phyloP scores from a whole-genome alignment of 1,284 basidiomycete genomes.

The Mycosarcoma maydis region DNA sequence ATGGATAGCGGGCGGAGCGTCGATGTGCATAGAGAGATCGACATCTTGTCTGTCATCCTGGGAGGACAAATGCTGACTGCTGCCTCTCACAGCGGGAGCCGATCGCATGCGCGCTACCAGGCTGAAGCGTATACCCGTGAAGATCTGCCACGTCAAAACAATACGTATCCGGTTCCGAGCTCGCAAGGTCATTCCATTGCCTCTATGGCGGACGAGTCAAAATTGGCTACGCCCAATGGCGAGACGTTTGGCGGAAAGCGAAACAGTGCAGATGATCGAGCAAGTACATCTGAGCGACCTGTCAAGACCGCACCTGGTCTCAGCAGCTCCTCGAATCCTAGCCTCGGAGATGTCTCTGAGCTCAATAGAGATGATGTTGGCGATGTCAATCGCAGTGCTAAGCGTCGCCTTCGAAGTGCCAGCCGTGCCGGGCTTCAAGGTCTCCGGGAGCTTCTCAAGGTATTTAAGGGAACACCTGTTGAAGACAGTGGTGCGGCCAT shows the following conservation, averaged over 20 bases:
- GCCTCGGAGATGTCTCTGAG: slow-evolving; percentile 2
- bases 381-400: slow-evolving; percentile 42
- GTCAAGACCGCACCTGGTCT: slow-evolving; percentile 23
- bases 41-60: slow-evolving; percentile 54
- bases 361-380: slow-evolving; percentile 15
- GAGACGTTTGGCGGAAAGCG: slow-evolving; percentile 6
- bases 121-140: slow-evolving; percentile 24
- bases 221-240: slow-evolving; percentile 4
- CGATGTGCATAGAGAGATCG: slow-evolving; percentile 51
- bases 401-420: slow-evolving; percentile 48
- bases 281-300: slow-evolving; percentile 5
- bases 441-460: slow-evolving; percentile 43
- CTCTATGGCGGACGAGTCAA: slow-evolving; percentile 3
- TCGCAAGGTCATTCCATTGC: neutral
- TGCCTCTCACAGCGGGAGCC: slow-evolving; percentile 1
- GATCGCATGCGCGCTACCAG: slow-evolving; percentile 32
- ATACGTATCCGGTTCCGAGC: neutral
- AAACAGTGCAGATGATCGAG: neutral
- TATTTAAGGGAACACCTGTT: slow-evolving; percentile 21
- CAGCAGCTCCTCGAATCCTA: slow-evolving; percentile 1
- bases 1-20: slow-evolving; percentile 34
- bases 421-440: slow-evolving; percentile 53
- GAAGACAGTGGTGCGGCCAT: slow-evolving; percentile 1
- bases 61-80: slow-evolving; percentile 25
- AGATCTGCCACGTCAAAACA: slow-evolving; percentile 1